Base-by-base conservation (phyloP, 108 stramenopile species). In the Fragilaria radians region DNA sequence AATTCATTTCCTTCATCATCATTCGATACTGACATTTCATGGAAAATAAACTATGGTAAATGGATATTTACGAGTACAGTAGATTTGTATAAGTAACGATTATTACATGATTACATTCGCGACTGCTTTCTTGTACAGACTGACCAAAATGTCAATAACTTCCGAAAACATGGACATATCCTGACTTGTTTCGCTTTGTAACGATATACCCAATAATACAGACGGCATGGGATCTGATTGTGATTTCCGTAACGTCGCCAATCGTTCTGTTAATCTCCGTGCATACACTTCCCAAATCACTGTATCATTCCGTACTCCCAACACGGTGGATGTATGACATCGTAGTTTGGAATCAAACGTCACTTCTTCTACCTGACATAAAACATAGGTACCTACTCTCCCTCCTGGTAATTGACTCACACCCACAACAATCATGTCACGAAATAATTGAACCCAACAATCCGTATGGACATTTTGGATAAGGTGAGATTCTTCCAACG, bases 261-360 rank as follows among this genome's bases (percentile, higher is more conserved):
- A 27, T 29, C 62, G 62, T 42, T 66, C 61, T 1, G 34, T 3
- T 28, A 77, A 63, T 25, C 62, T 72, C 17, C 72, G 52, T 1
- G 72, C 72, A 53, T 81, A 81, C n/a, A 81, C 68, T 28, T 58
- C 71, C n/a, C n/a, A n/a, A 32, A 70, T 5, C 57, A 73, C 55
- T 42, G 60, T 52, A 42, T 78, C 77, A 17, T 76, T 52, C 5
- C 74, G 62, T 48, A 59, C 62, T 1, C 79, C 79, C 49, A 81
- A 33, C 23, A 81, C 25, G 4, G 63, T 73, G n/a, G 57, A 48
- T 11, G 74, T 52, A 28, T 73, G 32, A 51, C 52, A 74, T 5
- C 73, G 54, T 7, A 59, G 28, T 48, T 58, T 75, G 31, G 58
- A 70, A 54, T 80, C 54, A 32, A 77, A 28, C 2, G 27, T 23